A percentile compares a stretch with the other conserved stretches of the same genome.
phyloP scores from a whole-genome alignment of 768 basidiomycete genomes.

The Tylopilus rubrobrunneus region DNA sequence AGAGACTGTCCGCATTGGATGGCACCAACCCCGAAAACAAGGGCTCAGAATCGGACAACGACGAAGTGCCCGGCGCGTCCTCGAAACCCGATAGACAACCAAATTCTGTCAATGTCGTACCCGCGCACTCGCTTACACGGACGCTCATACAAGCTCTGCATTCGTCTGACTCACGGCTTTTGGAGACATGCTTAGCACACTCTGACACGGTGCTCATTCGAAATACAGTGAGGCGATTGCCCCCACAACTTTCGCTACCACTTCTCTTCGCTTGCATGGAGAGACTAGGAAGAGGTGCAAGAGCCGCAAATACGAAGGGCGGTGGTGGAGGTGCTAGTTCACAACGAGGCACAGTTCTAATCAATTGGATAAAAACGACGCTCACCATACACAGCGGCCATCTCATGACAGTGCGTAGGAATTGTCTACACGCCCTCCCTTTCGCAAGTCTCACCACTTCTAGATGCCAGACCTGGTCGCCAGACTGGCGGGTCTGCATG shows the following conservation, averaged over 20 bases:
- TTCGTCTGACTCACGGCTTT: conserved; percentile 82
- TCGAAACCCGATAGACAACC: conserved; percentile 14
- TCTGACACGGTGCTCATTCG: conserved; percentile 77
- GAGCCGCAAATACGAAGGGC: conserved; percentile 70
- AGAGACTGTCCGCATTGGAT: conserved; percentile 75
- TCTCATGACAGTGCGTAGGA: conserved; percentile 80
- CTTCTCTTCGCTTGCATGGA: conserved; percentile 88
- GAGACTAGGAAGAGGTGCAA: conserved; percentile 71
- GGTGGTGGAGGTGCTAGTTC: conserved; percentile 77
- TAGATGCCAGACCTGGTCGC: conserved; percentile 92
- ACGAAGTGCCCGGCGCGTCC: conserved; percentile 37
- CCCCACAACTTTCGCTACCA: conserved; percentile 81
- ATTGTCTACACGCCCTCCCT: not conserved
- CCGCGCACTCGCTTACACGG: conserved; percentile 85
- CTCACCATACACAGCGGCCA: conserved; percentile 85
- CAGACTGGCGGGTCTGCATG: conserved; percentile 79
- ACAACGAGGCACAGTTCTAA: conserved; percentile 66
- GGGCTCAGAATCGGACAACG: conserved; percentile 42
- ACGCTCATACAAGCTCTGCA: conserved; percentile 96
- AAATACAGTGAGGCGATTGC: conserved; percentile 83
- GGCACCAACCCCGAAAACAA: conserved; percentile 41
- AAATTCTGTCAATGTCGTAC: conserved; percentile 43
- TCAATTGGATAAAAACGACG: conserved; percentile 78
- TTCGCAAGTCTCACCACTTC: conserved; percentile 9
- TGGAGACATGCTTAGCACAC: conserved; percentile 85